A percentile compares a stretch with the other conserved stretches of the same genome.
phyloP scores from a whole-genome alignment of 306 rosid genomes.

The Astragalus glycyphyllos region DNA sequence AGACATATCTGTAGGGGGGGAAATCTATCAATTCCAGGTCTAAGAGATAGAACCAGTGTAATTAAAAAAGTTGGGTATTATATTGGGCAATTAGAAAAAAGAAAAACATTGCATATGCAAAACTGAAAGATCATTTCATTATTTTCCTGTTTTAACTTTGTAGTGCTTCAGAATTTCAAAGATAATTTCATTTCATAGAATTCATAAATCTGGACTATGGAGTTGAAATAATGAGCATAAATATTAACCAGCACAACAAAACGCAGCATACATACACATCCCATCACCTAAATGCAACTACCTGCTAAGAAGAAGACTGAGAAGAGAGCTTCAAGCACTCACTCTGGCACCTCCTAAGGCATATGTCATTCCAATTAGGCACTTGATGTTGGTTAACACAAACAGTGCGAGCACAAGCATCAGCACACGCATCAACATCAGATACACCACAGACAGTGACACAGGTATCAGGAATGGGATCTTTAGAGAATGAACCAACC shows the following conservation, averaged over 20 bases:
- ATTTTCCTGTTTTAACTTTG: too few species aligned
- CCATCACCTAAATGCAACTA: conserved; percentile 9
- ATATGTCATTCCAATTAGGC: conserved; percentile 88
- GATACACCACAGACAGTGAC: conserved; percentile 96
- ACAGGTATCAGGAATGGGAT: conserved; percentile 93
- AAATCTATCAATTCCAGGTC: background rate
- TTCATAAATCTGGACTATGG: conserved; percentile 29
- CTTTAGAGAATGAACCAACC: conserved; percentile 92
- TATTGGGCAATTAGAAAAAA: background rate
- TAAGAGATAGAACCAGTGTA: background rate
- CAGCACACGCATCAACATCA: conserved; percentile 90
- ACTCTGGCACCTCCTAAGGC: conserved; percentile 94
- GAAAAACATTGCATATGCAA: background rate
- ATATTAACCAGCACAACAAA: conserved; percentile 25
- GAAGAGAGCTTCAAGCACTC: conserved; percentile 89
- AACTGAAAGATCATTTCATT: too few species aligned
- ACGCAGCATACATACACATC: conserved; percentile 34
- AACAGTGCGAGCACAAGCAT: conserved; percentile 93
- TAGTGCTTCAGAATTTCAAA: too few species aligned
- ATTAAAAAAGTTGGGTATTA: background rate
- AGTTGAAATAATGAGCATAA: conserved; percentile 27
- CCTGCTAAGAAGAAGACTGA: conserved; percentile 62
- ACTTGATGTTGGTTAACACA: conserved; percentile 96
- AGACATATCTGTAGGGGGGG: too few species aligned
- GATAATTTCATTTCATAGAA: conserved; percentile 25